These are phyloP conservation scores for Drechslerella dactyloides DNA, from an alignment of 2,329 filamentous ascomycete species.

Conservation along the genomic window DNA sequence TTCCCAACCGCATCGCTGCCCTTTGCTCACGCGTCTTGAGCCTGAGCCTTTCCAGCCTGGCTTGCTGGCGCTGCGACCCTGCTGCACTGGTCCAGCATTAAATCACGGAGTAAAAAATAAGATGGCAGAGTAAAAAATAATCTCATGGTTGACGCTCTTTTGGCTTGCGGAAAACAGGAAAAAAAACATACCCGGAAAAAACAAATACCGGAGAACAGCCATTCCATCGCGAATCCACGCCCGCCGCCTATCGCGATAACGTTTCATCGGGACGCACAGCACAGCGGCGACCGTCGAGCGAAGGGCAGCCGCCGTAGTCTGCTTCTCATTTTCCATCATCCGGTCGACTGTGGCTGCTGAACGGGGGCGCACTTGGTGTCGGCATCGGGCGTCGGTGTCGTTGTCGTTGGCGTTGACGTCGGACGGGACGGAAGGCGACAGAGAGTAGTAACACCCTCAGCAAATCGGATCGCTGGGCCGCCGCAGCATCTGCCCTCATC, in stretches of 20 bases:
- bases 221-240: slow-evolving; percentile 1
- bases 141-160: neutral
- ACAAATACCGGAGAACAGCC: slow-evolving; percentile 13
- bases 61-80: slow-evolving; percentile 30
- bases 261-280: slow-evolving; percentile 27
- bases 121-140: neutral
- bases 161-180: neutral
- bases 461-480: slow-evolving; percentile 41
- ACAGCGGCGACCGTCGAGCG: too few relatives aligned
- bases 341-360: slow-evolving; percentile 20
- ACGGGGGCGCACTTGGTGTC: neutral
- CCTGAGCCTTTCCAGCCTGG: slow-evolving; percentile 37
- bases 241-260: slow-evolving; percentile 38
- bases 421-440: slow-evolving; percentile 49
- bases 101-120: neutral
- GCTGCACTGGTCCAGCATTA: slow-evolving; percentile 21
- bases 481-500: slow-evolving; percentile 11
- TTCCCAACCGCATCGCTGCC: slow-evolving; percentile 45
- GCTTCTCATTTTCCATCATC: slow-evolving; percentile 11
- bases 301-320: slow-evolving; percentile 34
- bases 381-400: slow-evolving; percentile 7
- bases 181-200: slow-evolving; percentile 2
- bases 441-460: slow-evolving; percentile 8
- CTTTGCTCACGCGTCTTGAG: slow-evolving; percentile 44
- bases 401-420: slow-evolving; percentile 38